Base-by-base conservation (phyloP, 1,284 basidiomycete genomes). In the Phellinidium pouzarii region DNA sequence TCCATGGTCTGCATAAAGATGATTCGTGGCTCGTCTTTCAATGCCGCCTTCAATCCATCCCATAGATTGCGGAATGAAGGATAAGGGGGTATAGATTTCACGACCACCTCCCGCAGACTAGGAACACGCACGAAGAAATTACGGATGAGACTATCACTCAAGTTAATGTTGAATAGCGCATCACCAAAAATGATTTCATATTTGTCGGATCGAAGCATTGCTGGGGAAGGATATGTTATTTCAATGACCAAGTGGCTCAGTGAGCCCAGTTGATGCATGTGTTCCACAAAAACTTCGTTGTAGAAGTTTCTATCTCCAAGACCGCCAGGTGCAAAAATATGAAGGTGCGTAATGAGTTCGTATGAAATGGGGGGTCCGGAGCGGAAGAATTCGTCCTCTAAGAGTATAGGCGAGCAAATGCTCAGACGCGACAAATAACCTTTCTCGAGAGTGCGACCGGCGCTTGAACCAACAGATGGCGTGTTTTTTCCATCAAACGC, bases 311-410 rank as follows among this genome's bases (percentile, higher is more conserved):
- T 27, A 37, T 29, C 27, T 8, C 27, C 34, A n/a, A 43, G 14
- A 31, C 47, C 46, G 7, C 37, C 40, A 17, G 45, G 38, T 8
- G 34, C 52, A 23, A 53, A 41, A n/a, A 53, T 22, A 14, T 53
- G 52, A 27, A 53, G 52, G 29, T 53, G 52, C 20, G 52, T 53
- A 38, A 53, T 45, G 20, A 27, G 23, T 17, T 53, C 38, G 26
- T 25, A 53, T 53, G 19, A 23, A 29, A 46, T 25, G 12, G 31
- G 40, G 11, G 52, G 52, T 25, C 25, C 14, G 2, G 14, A 26
- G 12, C n/a, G 14, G 27, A 22, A 37, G 34, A 27, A 23, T 12
- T 11, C 8, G 19, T 44, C 31, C 22, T 44, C 41, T 9, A 38
- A 19, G 14, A 44, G 19, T 4, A 29, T 31, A 14, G 52, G 40